Conservation (phyloP, 805 yeast genomes). For the Wickerhamomyces pijperi region DNA sequence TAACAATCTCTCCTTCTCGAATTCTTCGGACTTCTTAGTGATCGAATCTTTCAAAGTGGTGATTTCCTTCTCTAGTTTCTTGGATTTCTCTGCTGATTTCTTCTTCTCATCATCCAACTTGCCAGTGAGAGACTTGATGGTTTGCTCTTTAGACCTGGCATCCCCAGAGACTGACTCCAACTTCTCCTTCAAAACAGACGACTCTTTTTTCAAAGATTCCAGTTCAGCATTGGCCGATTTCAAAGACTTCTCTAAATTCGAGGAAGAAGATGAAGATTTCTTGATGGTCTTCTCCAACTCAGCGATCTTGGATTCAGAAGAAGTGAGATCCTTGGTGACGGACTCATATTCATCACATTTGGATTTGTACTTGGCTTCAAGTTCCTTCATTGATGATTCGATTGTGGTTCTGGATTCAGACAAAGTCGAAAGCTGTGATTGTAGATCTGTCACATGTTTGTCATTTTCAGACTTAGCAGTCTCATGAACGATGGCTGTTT, state of each 20-base stretch:
- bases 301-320: neutral
- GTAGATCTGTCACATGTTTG: too few species aligned
- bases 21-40: constrained; percentile 27
- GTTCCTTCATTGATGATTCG: neutral
- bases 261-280: neutral
- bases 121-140: constrained; percentile 7
- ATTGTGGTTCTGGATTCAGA: neutral
- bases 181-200: constrained; percentile 2
- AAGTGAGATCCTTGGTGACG: too few species aligned
- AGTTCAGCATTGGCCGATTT: neutral
- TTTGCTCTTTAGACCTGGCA: constrained; percentile 7
- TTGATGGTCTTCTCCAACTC: neutral
- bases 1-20: constrained; percentile 39
- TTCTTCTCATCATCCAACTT: constrained; percentile 15
- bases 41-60: constrained; percentile 22
- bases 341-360: neutral
- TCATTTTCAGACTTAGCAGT: too few species aligned
- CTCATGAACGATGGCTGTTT: too few species aligned
- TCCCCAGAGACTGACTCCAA: constrained; percentile 1
- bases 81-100: constrained; percentile 10
- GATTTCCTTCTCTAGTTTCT: constrained; percentile 21
- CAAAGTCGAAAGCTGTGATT: too few species aligned
- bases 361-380: neutral
- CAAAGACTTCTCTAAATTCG: too few species aligned
- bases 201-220: neutral